Evolutionary conservation across 1,284 basidiomycete species (phyloP), one percentile per base, ranked within the genome.

Genomic region (Leucoagaricus sp.): DNA sequence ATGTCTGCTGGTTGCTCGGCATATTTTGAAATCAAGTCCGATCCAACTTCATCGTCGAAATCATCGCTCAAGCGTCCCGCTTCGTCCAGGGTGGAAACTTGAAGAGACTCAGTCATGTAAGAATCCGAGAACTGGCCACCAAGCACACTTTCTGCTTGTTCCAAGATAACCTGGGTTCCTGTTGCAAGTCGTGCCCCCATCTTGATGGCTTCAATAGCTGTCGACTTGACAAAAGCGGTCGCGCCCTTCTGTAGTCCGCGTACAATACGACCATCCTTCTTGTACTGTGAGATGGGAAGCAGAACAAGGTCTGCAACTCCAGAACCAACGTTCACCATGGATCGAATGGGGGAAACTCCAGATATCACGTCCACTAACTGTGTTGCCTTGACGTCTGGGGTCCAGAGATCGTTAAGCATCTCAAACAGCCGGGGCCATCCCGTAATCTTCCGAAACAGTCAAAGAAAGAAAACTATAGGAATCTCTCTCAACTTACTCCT

Each of bases 341-440:
- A 97, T 23, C 95, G 89, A 61, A 99, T 94, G 0, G 97, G 96
- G 2, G 95, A 85, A 1, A 99, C 92, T 2, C 96, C 96, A n/a
- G 95, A 95, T 45, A 99, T 91, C 46, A 99, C 93, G 64, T 99
- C 96, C 4, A 94, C 93, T 5, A 99, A 82, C 68, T 99, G 97
- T 25, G 97, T 98, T 1, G 96, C 94, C 72, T 98, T 98, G 55
- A 99, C 96, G 70, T 99, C 97, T 1, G 96, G 97, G 1, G 96
- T 98, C 97, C 97, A 99, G 31, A 98, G 80, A 67, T 98, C 96
- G 67, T 99, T 96, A 28, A 99, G 77, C 49, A 93, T 82, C 63
- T 96, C 91, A 60, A 94, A 94, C 29, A 99, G 78, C 36, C 88
- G 84, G 9, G 91, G 79, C 90, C 93, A 95, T 19, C 95, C 94